Evolutionary conservation across 139 green algal genomes (phyloP).

Genomic region (Coelastrella sp.): DNA sequence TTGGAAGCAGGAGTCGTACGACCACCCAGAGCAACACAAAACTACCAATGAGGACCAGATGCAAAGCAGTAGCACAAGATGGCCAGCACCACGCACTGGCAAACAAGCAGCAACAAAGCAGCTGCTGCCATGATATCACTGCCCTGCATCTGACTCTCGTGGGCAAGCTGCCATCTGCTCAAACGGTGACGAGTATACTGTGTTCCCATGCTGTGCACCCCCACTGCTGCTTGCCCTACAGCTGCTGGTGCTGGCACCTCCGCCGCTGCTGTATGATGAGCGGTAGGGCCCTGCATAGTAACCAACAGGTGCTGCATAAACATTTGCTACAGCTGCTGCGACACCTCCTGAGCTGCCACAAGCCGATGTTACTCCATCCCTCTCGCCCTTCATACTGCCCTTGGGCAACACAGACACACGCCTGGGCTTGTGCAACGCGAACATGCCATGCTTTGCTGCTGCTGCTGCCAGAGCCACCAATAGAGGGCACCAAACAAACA

Average conservation of each 20-base stretch:
- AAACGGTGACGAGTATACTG: background rate
- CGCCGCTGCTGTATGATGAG: constrained; percentile 15
- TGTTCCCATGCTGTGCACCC: background rate
- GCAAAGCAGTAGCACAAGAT: too few species aligned
- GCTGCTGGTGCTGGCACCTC: constrained; percentile 4
- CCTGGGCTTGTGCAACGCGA: background rate
- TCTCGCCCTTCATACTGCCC: background rate
- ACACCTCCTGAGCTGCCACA: constrained; percentile 14
- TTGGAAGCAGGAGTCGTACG: too few species aligned
- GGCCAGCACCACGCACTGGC: too few species aligned
- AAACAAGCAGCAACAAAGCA: too few species aligned
- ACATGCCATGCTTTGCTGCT: background rate
- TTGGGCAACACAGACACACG: background rate
- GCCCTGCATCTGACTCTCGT: background rate
- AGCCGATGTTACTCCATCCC: background rate
- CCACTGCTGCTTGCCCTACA: constrained; percentile 4
- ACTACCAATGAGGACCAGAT: too few species aligned
- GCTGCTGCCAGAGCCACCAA: constrained; percentile 1
- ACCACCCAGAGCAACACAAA: too few species aligned
- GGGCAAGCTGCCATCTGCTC: background rate
- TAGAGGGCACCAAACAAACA: constrained; percentile 13
- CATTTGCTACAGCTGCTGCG: background rate
- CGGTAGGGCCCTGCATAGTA: constrained; percentile 30
- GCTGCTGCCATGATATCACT: background rate
- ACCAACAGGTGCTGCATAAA: background rate